These are phyloP conservation scores for Picochlorum sp. DNA, from an alignment of 139 green algal genomes.

Conservation along the genomic window DNA sequence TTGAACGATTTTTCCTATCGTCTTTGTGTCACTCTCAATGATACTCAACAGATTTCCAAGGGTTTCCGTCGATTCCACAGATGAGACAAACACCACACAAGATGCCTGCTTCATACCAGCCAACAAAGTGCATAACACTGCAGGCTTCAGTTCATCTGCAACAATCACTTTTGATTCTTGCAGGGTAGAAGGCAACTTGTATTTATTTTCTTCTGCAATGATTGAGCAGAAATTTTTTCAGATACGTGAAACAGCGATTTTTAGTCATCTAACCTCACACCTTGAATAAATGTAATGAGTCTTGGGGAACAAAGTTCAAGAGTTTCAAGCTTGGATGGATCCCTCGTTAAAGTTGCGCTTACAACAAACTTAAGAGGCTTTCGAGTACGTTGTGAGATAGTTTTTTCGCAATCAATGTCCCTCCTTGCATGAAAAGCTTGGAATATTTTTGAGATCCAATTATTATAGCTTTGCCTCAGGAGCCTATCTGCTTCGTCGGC, in stretches of 20 bases:
- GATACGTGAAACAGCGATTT: not conserved
- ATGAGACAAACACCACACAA: constrained; percentile 77
- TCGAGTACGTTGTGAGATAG: too few relatives aligned
- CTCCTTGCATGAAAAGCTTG: not conserved
- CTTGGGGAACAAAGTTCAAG: constrained; percentile 64
- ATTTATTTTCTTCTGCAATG: constrained; percentile 24
- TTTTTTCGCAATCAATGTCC: too few relatives aligned
- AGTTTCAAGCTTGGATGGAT: constrained; percentile 74
- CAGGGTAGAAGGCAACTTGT: constrained; percentile 58
- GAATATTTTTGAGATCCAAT: constrained; percentile 76
- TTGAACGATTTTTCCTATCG: constrained; percentile 25
- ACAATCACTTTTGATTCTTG: constrained; percentile 66
- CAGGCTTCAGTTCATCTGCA: constrained; percentile 49
- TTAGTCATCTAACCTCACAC: constrained; percentile 12
- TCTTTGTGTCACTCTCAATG: not conserved
- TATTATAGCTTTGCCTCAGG: constrained; percentile 85
- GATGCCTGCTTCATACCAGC: constrained; percentile 13
- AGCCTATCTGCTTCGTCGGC: constrained; percentile 88
- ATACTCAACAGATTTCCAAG: constrained; percentile 17
- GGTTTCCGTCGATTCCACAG: constrained; percentile 60
- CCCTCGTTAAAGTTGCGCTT: constrained; percentile 81
- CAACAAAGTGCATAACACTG: constrained; percentile 58
- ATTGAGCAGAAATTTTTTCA: not conserved
- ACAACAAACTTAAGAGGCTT: constrained; percentile 74
- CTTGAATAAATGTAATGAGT: constrained; percentile 44